phyloP scores from a whole-genome alignment of 345 rosid species.

The Gossypium ekmanianum region DNA sequence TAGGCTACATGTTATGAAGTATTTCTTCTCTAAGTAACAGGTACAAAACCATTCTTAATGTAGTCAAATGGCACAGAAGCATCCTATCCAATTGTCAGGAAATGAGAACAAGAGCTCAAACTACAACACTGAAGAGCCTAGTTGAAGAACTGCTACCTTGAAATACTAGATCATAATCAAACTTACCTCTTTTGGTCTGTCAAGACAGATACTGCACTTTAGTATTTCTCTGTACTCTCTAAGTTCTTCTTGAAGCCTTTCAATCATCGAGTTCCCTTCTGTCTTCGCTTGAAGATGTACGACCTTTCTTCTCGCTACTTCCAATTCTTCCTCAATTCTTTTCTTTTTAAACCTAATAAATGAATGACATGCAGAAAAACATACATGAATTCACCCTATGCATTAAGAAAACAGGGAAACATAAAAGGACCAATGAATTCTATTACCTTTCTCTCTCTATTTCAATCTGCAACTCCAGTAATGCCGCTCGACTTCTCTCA shows the following conservation, averaged over 20 bases:
- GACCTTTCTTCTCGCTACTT: constrained; percentile 60
- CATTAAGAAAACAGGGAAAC: background rate
- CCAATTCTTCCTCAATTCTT: constrained; percentile 79
- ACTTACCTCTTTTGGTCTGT: constrained; percentile 83
- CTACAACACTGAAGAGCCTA: background rate
- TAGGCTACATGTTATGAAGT: background rate
- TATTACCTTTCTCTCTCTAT: constrained; percentile 71
- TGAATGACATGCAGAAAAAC: background rate
- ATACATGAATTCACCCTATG: background rate
- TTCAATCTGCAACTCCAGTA: constrained; percentile 52
- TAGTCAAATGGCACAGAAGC: background rate
- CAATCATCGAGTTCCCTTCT: constrained; percentile 65
- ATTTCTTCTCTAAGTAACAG: background rate
- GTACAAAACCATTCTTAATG: background rate
- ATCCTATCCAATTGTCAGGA: background rate
- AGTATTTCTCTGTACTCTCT: constrained; percentile 83
- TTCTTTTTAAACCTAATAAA: constrained; percentile 64
- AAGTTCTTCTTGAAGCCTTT: constrained; percentile 76
- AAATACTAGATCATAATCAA: background rate
- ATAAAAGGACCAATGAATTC: constrained; percentile 2
- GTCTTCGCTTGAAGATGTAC: constrained; percentile 51
- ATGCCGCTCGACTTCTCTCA: constrained; percentile 46
- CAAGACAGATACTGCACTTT: constrained; percentile 84
- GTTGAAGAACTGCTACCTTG: background rate
- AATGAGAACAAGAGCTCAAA: background rate